Base-by-base conservation (phyloP, 2,329 filamentous ascomycete genomes). In the Pleurostoma richardsiae region DNA sequence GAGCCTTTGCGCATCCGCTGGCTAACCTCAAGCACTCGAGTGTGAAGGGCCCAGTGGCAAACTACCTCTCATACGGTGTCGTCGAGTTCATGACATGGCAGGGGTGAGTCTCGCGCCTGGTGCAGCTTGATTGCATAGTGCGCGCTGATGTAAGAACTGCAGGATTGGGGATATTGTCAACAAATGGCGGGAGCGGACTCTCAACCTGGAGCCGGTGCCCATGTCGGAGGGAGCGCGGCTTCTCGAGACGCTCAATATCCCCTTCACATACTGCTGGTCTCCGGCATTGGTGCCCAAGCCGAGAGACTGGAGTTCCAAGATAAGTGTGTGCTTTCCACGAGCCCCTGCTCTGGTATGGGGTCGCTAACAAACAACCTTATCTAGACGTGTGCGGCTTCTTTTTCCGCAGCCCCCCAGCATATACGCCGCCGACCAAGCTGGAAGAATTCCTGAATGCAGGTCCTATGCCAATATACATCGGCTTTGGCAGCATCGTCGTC, bases 1-100 rank as follows among this genome's bases (percentile, higher is more conserved):
- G 83, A 52, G 72, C 77, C 1, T 88, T 88, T 49, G 80, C 83
- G 1, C 85, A 88, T 58, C 85, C 85, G 0, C 67, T 88, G 19
- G 83, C 83, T 0, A 77, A 86, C 27, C 56, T 51, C 73, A 80
- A 52, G 73, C 76, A 27, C 74, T 54, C 8, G 8, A n/a, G 78
- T 0, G 82, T 86, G 52, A 67, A 72, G 2, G 76, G 73, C 4
- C 19, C 19, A 19, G 70, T 82, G 4, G 80, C 82, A 1, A 88
- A 88, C 51, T 86, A 82, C 56, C 75, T 87, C 27, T 83, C 80
- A 1, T 86, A 86, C 53, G 75, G 78, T 27, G 71, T 88, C 47
- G 81, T 89, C 29, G 85, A 89, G 48, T 78, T 87, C 63, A 69
- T 89, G 59, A 86, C 86, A 3, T 89, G 85, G 85, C 85, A 89